Evolutionary conservation across 2,329 filamentous ascomycete species (phyloP), one percentile per base, ranked within the genome.

Genomic region (Fusarium sp.): DNA sequence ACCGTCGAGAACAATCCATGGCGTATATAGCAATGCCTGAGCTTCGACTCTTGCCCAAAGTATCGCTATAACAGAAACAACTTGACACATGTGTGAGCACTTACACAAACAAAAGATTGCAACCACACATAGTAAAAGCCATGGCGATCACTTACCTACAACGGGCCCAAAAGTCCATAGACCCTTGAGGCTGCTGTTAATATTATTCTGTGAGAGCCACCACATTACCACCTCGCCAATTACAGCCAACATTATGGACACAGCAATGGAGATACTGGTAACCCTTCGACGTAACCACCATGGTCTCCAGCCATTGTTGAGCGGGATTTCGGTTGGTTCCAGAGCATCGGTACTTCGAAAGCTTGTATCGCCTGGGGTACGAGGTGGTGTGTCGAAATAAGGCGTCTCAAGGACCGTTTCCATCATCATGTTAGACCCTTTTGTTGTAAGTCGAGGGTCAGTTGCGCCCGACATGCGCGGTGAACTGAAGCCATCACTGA

Each of bases 161-260:
- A 76, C 65, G 8, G 75, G 75, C 9, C 69, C 70, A 65, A 75
- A 76, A 9, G 69, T 76, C 75, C 75, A 76, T 15, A 74, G 37
- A 33, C 72, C 74, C 49, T 64, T 58, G 34, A 67, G n/a, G 20
- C 33, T 60, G 38, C 55, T 65, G 36, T 67, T 57, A 28, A 67
- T 57, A 47, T 69, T 58, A 7, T 65, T 58, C 33, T 60, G 62
- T 10, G 71, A 74, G 13, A 75, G 61, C 42, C 65, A 55, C 65
- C 71, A 74, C 59, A 63, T 66, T 2, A 74, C 62, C n/a, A 74
- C 59, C 42, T 76, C 75, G 6, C 72, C 67, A 7, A 65, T 65
- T 18, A 72, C 63, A 10, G 67, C 72, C 45, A 76, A 18, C 20
- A 62, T 62, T 26, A 62, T 53, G 23, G 71, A 76, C 2, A 23